phyloP scores from a whole-genome alignment of 2,329 filamentous ascomycete genomes.

The Sporothrix inflata region DNA sequence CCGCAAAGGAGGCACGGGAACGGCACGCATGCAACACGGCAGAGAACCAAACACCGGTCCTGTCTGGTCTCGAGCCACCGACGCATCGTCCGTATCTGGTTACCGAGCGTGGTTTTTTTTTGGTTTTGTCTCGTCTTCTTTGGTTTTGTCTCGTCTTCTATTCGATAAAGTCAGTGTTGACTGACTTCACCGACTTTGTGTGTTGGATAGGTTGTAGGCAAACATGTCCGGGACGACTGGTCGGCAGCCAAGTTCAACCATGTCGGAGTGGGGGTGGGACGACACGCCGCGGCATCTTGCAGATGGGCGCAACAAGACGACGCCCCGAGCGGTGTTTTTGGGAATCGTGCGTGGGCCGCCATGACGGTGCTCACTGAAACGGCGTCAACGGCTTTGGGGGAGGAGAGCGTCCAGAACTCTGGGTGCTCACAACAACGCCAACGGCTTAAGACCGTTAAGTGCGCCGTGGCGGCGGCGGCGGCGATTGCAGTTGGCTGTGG shows the following conservation, averaged over 20 bases:
- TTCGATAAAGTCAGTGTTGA: no score
- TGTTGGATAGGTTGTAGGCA: no score
- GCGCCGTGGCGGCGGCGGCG: not conserved
- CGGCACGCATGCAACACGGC: not conserved
- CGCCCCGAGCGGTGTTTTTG: no score
- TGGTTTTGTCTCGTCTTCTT: no score
- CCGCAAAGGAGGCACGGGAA: not conserved
- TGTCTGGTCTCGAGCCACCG: not conserved
- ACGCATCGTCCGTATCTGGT: no score
- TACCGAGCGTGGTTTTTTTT: no score
- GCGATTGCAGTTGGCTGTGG: not conserved
- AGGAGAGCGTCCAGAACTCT: not conserved
- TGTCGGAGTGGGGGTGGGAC: not conserved
- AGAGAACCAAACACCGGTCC: not conserved
- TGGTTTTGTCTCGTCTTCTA: no score
- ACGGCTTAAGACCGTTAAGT: slow-evolving; percentile 11
- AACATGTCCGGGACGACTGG: no score
- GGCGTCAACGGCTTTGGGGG: not conserved
- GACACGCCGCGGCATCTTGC: not conserved
- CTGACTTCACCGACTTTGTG: no score
- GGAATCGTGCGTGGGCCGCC: not conserved
- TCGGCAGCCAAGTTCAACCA: not conserved
- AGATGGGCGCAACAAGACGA: no score
- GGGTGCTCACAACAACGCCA: not conserved
- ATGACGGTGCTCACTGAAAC: not conserved